A percentile compares a stretch with the other conserved stretches of the same genome.
Conservation (phyloP, 2,329 filamentous ascomycete genomes). For the Penicillium sp. region DNA sequence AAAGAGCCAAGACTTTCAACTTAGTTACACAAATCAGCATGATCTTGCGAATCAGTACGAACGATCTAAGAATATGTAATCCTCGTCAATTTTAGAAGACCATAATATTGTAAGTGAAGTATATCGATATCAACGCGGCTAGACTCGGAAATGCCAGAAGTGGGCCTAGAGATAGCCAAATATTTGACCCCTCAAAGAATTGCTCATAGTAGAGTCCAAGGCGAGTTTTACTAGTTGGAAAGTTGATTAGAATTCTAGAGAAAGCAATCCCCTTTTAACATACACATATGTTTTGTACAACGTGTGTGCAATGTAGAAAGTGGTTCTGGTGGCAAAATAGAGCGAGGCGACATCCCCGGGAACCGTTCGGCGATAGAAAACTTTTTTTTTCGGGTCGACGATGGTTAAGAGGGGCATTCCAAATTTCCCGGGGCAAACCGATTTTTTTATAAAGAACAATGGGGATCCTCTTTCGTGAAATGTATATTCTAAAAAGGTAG, state of each 20-base stretch:
- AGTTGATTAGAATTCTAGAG: not conserved
- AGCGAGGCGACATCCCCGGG: conserved; percentile 7
- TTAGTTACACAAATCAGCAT: not conserved
- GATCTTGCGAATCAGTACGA: not conserved
- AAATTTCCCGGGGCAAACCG: conserved; percentile 19
- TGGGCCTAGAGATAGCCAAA: conserved; percentile 13
- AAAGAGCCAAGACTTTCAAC: not conserved
- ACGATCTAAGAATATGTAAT: not conserved
- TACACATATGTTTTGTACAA: not conserved
- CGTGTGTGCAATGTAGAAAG: not conserved
- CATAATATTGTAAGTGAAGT: not conserved
- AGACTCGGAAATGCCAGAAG: conserved; percentile 13
- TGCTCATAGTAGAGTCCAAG: not conserved
- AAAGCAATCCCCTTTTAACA: not conserved
- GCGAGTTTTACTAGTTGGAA: not conserved
- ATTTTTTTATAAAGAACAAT: conserved; percentile 8
- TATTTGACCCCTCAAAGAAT: conserved; percentile 3
- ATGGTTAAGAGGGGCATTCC: not conserved
- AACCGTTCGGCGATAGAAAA: conserved; percentile 18
- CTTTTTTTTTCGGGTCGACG: conserved; percentile 14
- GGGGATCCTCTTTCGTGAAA: not conserved
- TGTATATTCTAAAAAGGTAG: not conserved
- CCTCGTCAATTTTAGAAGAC: not conserved
- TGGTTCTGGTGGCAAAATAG: conserved; percentile 1
- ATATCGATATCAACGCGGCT: conserved; percentile 8